Evolutionary conservation across 108 stramenopile species (phyloP).

Genomic region (Discostella pseudostelligera): DNA sequence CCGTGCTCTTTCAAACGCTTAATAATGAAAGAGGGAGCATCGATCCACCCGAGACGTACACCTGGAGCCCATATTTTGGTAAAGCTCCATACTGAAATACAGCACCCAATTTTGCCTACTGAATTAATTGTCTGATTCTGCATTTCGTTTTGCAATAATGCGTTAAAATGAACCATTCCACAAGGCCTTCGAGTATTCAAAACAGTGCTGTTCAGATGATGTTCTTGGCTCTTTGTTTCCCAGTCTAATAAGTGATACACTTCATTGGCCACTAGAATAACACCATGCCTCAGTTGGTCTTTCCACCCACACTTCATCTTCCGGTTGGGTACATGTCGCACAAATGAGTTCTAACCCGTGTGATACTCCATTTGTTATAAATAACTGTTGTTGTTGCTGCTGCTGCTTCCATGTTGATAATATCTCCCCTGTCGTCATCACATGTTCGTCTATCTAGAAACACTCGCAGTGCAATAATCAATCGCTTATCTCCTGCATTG

Average conservation of each 20-base stretch:
- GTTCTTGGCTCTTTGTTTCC: conserved; percentile 10
- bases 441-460: conserved; percentile 52
- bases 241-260: conserved; percentile 78
- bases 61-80: conserved; percentile 77
- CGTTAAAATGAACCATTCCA: conserved; percentile 50
- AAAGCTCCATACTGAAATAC: conserved; percentile 70
- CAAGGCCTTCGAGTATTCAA: conserved; percentile 43
- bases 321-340: conserved; percentile 45
- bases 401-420: neutral
- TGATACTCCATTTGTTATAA: conserved; percentile 64
- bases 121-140: neutral
- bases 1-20: conserved; percentile 44
- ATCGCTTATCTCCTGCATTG: conserved; percentile 41
- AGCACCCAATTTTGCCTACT: conserved; percentile 42
- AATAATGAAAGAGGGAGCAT: conserved; percentile 54
- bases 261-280: conserved; percentile 67
- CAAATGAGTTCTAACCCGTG: conserved; percentile 71
- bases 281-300: conserved; percentile 53
- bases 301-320: conserved; percentile 65
- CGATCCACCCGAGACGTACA: conserved; percentile 69
- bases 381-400: conserved; percentile 29
- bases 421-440: conserved; percentile 41
- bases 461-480: conserved; percentile 36
- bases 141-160: neutral
- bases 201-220: neutral